These are phyloP conservation scores for Aspergillus incahuasiensis DNA, from an alignment of 495 filamentous ascomycete genomes.

Conservation along the genomic window DNA sequence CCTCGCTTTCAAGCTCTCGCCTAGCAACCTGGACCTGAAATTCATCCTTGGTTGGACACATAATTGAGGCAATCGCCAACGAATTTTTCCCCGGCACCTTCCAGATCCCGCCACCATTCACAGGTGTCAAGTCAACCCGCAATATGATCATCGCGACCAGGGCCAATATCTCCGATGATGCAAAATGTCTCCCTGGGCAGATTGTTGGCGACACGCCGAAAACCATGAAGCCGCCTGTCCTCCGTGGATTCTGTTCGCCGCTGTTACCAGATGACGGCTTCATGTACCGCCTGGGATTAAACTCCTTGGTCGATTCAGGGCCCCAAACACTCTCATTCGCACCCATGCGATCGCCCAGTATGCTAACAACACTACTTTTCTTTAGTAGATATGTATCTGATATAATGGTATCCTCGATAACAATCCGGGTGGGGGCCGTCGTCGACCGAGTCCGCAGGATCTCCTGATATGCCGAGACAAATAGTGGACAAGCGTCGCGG, in stretches of 20 bases:
- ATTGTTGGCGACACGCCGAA: slow-evolving; percentile 42
- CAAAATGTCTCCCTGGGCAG: slow-evolving; percentile 48
- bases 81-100: slow-evolving; percentile 16
- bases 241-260: slow-evolving; percentile 7
- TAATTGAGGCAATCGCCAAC: slow-evolving; percentile 18
- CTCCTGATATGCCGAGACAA: slow-evolving; percentile 39
- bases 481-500: slow-evolving; percentile 32
- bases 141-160: slow-evolving; percentile 35
- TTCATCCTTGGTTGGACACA: slow-evolving; percentile 12
- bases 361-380: slow-evolving; percentile 20
- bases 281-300: slow-evolving; percentile 31
- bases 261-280: slow-evolving; percentile 12
- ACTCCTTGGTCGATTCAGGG: slow-evolving; percentile 12
- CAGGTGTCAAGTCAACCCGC: slow-evolving; percentile 35
- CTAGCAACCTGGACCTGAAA: slow-evolving; percentile 16
- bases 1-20: slow-evolving; percentile 19
- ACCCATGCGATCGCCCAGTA: slow-evolving; percentile 23
- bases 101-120: slow-evolving; percentile 12
- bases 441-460: slow-evolving; percentile 25
- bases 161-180: slow-evolving; percentile 35
- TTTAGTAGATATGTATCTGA: slow-evolving; percentile 29
- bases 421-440: slow-evolving; percentile 22
- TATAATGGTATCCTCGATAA: slow-evolving; percentile 29
- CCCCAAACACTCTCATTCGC: slow-evolving; percentile 26
- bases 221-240: slow-evolving; percentile 25